Base-by-base conservation (phyloP, 108 stramenopile genomes). In the Nitzschia putrida region DNA sequence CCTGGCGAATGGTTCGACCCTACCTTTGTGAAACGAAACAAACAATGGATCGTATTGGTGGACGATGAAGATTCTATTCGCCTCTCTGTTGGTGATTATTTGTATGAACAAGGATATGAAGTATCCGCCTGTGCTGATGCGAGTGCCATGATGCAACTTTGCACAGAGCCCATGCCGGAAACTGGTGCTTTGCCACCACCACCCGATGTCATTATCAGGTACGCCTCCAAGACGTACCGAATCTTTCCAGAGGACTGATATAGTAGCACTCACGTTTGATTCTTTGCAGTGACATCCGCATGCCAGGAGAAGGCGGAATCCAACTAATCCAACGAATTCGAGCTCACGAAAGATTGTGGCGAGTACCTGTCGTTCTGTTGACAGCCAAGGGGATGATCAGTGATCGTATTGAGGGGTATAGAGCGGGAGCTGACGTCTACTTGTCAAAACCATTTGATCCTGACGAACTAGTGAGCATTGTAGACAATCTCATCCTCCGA, bases 361-460 rank as follows among this genome's bases (percentile, higher is more conserved):
- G 57, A 26, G 71, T 90, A 25, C 94, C 94, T 9, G 87, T 93
- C 22, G 72, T 95, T 39, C 57, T 95, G 53, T 79, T 95, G 16
- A 93, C 94, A 0, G 94, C 94, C 43, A 91, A 89, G 61, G 87
- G 74, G 7, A 79, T 88, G 81, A 85, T 89, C 8, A 69, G 76
- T 47, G 94, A 95, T 81, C 88, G 94, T 5, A 89, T 93, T 37
- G 60, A 59, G 53, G 94, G 94, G 13, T 95, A 93, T 67, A 72
- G 85, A 12, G 84, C 84, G 9, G 94, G 90, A 1, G 90, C 89
- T 22, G 79, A 92, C 78, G 92, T 70, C 12, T 93, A 93, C 64
- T 42, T 95, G 7, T 87, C 94, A 2, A 95, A 95, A 68, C 94
- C 94, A 8, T 95, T 95, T 79, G 74, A 85, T 66, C 94, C 94